Evolutionary conservation across 2,329 filamentous ascomycete species (phyloP).

Genomic region (Alternaria ventricosa): DNA sequence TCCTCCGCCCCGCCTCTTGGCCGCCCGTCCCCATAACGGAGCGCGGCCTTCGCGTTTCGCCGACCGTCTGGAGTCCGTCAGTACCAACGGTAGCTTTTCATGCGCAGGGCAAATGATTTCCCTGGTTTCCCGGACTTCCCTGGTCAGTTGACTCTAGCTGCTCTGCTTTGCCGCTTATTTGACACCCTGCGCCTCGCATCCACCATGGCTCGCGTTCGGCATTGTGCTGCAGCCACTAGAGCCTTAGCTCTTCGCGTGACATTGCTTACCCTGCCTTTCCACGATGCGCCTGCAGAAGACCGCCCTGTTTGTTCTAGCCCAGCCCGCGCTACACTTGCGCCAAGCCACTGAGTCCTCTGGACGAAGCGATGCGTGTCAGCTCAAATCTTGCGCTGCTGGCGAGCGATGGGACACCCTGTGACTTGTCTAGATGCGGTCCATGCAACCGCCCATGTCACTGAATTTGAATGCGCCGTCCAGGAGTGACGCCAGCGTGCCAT

Average conservation of each 20-base stretch:
- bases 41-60: constrained; percentile 34
- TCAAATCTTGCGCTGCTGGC: constrained; percentile 32
- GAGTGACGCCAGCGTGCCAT: constrained; percentile 22
- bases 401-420: constrained; percentile 33
- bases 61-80: constrained; percentile 24
- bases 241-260: constrained; percentile 25
- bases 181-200: constrained; percentile 15
- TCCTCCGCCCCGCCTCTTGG: constrained; percentile 15
- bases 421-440: constrained; percentile 35
- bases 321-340: constrained; percentile 24
- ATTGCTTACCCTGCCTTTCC: constrained; percentile 22
- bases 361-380: constrained; percentile 39
- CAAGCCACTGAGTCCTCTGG: constrained; percentile 23
- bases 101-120: constrained; percentile 16
- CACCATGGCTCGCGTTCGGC: constrained; percentile 12
- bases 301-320: constrained; percentile 25
- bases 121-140: constrained; percentile 3
- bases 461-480: constrained; percentile 23
- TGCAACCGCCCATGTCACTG: constrained; percentile 26
- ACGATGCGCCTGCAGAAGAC: constrained; percentile 18
- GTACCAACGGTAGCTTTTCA: constrained; percentile 9
- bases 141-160: constrained; percentile 15
- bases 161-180: not conserved
- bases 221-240: constrained; percentile 26
- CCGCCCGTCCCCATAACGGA: constrained; percentile 23